phyloP scores from a whole-genome alignment of 2,329 filamentous ascomycete genomes.

The Cercospora beticola region DNA sequence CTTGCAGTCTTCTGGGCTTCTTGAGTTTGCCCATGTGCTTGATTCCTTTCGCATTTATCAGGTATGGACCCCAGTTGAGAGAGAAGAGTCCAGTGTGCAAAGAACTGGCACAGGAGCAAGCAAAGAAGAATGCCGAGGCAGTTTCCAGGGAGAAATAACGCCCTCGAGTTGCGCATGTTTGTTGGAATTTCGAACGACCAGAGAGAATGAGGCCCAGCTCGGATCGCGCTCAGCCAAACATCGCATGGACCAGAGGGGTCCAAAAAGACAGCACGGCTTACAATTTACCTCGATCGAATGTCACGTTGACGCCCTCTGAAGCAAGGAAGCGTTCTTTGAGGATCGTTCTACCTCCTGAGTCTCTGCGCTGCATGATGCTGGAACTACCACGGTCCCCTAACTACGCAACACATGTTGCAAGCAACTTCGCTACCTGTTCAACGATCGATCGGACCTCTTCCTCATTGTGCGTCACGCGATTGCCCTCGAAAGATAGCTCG shows the following conservation, averaged over 20 bases:
- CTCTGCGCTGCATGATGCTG: neutral
- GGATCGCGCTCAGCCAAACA: neutral
- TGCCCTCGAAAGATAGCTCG: constrained; percentile 18
- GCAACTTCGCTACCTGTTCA: neutral
- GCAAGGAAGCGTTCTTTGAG: neutral
- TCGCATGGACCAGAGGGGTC: neutral
- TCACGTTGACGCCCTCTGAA: neutral
- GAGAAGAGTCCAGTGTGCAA: constrained; percentile 62
- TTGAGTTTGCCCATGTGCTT: constrained; percentile 51
- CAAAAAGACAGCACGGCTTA: neutral
- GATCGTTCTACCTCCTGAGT: neutral
- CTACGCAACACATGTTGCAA: neutral
- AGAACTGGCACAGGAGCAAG: constrained; percentile 55
- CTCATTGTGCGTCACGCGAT: constrained; percentile 3
- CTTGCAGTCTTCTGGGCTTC: constrained; percentile 52
- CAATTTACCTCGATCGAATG: neutral
- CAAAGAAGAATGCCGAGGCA: neutral
- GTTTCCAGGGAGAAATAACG: neutral
- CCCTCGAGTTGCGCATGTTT: neutral
- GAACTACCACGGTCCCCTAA: neutral
- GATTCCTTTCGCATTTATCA: constrained; percentile 60
- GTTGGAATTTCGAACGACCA: neutral
- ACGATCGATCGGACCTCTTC: neutral
- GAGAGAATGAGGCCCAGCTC: neutral
- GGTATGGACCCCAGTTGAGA: constrained; percentile 55